phyloP scores from a whole-genome alignment of 2,329 filamentous ascomycete species.

The Didymella lethalis region DNA sequence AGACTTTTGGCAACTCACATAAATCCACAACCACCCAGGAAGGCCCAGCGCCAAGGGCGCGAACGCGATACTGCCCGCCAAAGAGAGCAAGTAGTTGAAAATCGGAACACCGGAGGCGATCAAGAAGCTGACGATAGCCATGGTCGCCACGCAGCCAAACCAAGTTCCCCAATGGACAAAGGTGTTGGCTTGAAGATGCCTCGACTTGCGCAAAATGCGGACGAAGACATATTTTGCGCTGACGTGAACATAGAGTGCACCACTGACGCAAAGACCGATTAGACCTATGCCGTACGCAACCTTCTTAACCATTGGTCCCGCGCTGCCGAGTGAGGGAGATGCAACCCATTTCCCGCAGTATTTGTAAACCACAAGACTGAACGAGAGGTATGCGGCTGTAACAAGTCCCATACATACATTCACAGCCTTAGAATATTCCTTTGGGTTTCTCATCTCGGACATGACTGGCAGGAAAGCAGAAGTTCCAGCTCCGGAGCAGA shows the following conservation, averaged over 20 bases:
- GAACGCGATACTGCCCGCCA: constrained; percentile 61
- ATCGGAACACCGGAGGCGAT: constrained; percentile 64
- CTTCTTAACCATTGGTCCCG: constrained; percentile 66
- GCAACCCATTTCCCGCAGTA: constrained; percentile 70
- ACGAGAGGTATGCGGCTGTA: constrained; percentile 64
- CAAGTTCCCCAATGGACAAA: constrained; percentile 61
- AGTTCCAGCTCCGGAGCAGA: constrained; percentile 66
- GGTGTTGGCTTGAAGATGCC: constrained; percentile 60
- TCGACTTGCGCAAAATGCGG: constrained; percentile 59
- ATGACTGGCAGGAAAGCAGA: constrained; percentile 71
- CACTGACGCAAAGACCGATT: constrained; percentile 61
- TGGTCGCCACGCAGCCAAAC: constrained; percentile 56
- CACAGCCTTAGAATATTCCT: constrained; percentile 67
- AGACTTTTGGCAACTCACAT: too few relatives aligned
- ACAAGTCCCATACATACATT: constrained; percentile 67
- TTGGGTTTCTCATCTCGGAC: constrained; percentile 68
- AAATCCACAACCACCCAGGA: constrained; percentile 61
- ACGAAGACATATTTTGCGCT: constrained; percentile 64
- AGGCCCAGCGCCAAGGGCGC: constrained; percentile 60
- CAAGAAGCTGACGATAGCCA: constrained; percentile 58
- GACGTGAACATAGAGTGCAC: constrained; percentile 58
- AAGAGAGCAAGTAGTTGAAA: constrained; percentile 61
- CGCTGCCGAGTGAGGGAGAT: constrained; percentile 66
- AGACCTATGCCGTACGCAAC: constrained; percentile 66
- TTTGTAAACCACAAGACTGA: constrained; percentile 67